These are phyloP conservation scores for Posidonia oceanica DNA, from an alignment of 116 monocot genomes.

Conservation along the genomic window DNA sequence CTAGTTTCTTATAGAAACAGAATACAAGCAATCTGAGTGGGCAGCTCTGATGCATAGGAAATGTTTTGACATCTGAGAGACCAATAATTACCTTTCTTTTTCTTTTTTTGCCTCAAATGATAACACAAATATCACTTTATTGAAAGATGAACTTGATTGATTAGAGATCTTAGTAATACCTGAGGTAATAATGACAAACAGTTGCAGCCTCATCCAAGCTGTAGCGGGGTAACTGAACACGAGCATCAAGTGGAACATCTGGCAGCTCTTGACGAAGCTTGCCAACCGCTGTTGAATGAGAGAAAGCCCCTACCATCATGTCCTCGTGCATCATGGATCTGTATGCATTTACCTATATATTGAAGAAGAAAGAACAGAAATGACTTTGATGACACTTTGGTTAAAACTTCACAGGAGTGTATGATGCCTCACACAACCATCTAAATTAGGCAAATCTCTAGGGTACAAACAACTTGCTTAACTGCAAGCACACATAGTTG, in stretches of 20 bases:
- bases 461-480: no score
- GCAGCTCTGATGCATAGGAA: no score
- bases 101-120: no score
- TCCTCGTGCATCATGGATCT: constrained; percentile 93
- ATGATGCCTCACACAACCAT: no score
- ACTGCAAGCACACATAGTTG: no score
- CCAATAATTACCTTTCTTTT: background rate
- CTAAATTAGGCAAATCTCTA: no score
- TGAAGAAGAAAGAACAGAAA: constrained; percentile 1
- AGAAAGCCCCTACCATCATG: constrained; percentile 98
- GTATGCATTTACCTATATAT: constrained; percentile 70
- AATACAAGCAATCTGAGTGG: no score
- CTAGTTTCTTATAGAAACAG: no score
- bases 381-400: background rate
- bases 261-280: constrained; percentile 87
- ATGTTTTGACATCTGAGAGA: background rate
- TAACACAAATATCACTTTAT: background rate
- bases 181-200: constrained; percentile 84
- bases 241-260: constrained; percentile 80
- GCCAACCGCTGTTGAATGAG: constrained; percentile 96
- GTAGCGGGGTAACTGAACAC: constrained; percentile 76
- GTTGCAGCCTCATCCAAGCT: constrained; percentile 75
- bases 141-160: background rate
- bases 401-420: no score
- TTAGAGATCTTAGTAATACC: constrained; percentile 26